Conservation (phyloP, 768 basidiomycete genomes). For the Hydnomerulius pinastri region DNA sequence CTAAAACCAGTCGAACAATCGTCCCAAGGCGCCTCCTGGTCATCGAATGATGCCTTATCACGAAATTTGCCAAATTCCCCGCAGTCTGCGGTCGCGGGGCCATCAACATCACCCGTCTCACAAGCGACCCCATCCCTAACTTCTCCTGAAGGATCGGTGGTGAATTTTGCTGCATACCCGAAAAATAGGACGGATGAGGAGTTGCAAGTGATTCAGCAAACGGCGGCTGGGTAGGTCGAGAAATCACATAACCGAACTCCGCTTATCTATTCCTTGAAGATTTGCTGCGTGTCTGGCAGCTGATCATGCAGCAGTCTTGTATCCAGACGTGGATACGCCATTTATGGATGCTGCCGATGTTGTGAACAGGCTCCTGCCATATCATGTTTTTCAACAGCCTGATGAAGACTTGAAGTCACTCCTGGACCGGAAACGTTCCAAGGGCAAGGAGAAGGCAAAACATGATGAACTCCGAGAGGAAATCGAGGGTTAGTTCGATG, state of each 20-base stretch:
- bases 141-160: constrained; percentile 28
- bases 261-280: constrained; percentile 38
- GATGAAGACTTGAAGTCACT: constrained; percentile 55
- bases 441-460: constrained; percentile 66
- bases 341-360: constrained; percentile 65
- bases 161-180: constrained; percentile 16
- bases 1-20: constrained; percentile 16
- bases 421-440: constrained; percentile 29
- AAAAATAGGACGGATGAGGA: constrained; percentile 55
- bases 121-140: constrained; percentile 3
- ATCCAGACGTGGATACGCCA: constrained; percentile 70
- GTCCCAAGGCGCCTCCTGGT: background rate
- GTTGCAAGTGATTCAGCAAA: constrained; percentile 45
- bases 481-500: constrained; percentile 47
- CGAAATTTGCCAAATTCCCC: constrained; percentile 6
- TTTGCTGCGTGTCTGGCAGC: constrained; percentile 54
- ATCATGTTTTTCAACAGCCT: constrained; percentile 79
- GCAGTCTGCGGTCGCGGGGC: constrained; percentile 24
- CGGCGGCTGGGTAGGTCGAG: constrained; percentile 50
- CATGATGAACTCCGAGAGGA: constrained; percentile 46
- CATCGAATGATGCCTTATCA: constrained; percentile 2
- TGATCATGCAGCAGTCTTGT: constrained; percentile 62
- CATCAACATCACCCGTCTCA: constrained; percentile 18
- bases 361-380: constrained; percentile 73
- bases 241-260: background rate